Base-by-base conservation (phyloP, 257 asterid species). In the Nicotiana undulata region DNA sequence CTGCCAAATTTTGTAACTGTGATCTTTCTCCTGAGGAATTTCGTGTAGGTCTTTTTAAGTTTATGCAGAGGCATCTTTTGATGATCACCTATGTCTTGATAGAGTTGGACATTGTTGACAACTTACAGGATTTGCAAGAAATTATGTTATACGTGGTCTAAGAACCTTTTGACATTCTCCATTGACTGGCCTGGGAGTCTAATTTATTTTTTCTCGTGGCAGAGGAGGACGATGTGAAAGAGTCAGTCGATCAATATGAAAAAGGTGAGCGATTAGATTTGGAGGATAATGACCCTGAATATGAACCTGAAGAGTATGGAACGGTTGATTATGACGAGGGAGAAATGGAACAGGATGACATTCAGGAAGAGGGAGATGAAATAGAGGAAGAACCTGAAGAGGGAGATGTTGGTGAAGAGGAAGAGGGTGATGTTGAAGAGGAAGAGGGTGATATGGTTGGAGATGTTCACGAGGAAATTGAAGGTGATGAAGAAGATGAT, bases 281-380 rank as follows among this genome's bases (percentile, higher is more conserved):
- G 90, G 99, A 92, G 88, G 97, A 94, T 87, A 92, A 94, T 85
- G 98, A 96, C 9, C 96, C 98, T 61, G 99, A 92, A 83, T 96
- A 90, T 85, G 99, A 96, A 75, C 92, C 94, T 61, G 99, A 96
- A 84, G 99, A 95, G 81, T 90, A 91, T 83, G 92, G 83, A 81
- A 90, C 87, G 75, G 96, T 86, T 63, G 96, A 92, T 82, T 95
- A 92, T 82, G 98, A 90, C 84, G 99, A 95, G 84, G 94, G 88
- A 88, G 98, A 89, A 85, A 89, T 85, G 80, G 98, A 89, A 83
- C 92, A 87, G 72, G 97, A 88, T 51, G 82, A 86, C 87, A 88
- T 86, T 81, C 92, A 61, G 13, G 96, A 91, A 82, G 93, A 86
- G 80, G 88, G 82, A 37, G 93, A 89, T 70, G 92, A 89, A 80